Evolutionary conservation across 2,329 filamentous ascomycete genomes (phyloP).

Genomic region (Mycosphaerella arachidis): DNA sequence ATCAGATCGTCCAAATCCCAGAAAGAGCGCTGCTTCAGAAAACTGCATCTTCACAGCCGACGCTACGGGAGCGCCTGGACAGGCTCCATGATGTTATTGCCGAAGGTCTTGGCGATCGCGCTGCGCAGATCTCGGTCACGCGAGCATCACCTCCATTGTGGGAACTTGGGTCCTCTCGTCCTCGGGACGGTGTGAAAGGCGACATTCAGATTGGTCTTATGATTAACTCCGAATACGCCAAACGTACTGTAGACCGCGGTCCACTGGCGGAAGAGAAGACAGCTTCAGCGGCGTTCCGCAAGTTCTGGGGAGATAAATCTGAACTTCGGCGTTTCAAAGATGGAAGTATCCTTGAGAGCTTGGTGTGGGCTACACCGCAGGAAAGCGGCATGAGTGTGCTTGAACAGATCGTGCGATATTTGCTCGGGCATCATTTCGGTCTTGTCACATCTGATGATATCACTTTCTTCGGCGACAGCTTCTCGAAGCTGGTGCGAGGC

Average conservation of each 20-base stretch:
- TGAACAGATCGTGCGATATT: slow-evolving; percentile 72
- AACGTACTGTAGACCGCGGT: slow-evolving; percentile 78
- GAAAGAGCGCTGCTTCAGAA: slow-evolving; percentile 5
- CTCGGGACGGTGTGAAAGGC: slow-evolving; percentile 24
- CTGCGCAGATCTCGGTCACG: slow-evolving; percentile 56
- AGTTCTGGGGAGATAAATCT: slow-evolving; percentile 92
- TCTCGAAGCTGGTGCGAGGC: slow-evolving; percentile 42
- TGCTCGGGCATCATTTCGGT: slow-evolving; percentile 66
- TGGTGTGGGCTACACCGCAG: slow-evolving; percentile 70
- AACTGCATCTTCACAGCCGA: background rate
- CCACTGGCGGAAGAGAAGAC: slow-evolving; percentile 81
- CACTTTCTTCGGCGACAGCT: slow-evolving; percentile 44
- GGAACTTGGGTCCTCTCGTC: slow-evolving; percentile 33
- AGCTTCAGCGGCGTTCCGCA: slow-evolving; percentile 73
- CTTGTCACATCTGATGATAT: slow-evolving; percentile 46
- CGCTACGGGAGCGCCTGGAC: slow-evolving; percentile 3
- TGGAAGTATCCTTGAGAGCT: slow-evolving; percentile 85
- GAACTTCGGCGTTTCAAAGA: slow-evolving; percentile 94
- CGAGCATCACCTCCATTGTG: slow-evolving; percentile 29
- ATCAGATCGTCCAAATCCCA: slow-evolving; percentile 45
- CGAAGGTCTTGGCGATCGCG: slow-evolving; percentile 70
- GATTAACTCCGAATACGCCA: slow-evolving; percentile 67
- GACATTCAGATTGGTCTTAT: slow-evolving; percentile 62
- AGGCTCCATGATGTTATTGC: slow-evolving; percentile 62
- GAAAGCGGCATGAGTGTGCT: slow-evolving; percentile 58